Evolutionary conservation across 306 rosid species (phyloP), one percentile per base, ranked within the genome.

Genomic region (Rubus parviflorus): DNA sequence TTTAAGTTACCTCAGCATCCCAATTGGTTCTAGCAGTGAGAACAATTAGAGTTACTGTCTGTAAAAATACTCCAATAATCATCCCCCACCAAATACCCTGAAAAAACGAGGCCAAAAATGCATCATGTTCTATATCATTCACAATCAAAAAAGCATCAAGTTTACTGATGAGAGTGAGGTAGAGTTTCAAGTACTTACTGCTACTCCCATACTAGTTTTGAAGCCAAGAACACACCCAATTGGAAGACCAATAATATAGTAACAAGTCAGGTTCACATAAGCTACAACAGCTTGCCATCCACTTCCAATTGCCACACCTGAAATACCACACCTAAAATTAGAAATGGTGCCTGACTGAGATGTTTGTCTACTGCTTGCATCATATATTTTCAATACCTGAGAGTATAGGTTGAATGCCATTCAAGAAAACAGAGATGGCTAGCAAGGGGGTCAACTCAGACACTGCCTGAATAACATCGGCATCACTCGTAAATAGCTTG

Each of bases 41-140:
- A 71, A 91, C 54, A 57, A 89, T 80, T 35, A 87, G 90, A 70
- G 88, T 68, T 4, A 47, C 0, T 81, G 97, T 91, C 76, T 91
- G 97, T 75, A 87, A n/a, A 74, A 87, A 68, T 79, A 91, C 94
- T 76, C 92, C 97, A 80, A 87, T 74, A 73, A 91, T 81, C 94
- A 89, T 86, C 3, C 92, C 93, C 96, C 96, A 90, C 92, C 92
- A 89, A 15, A 89, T 91, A 6, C 92, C 97, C 93, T 88, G 75
- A 47, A 70, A 72, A 4, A 15, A 2, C 38, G 8, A 47, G 16
- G 40, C 7, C 5, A 46, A 46, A 38, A 75, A 19, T 30, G 41
- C 64, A 64, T 73, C 57, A 4, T 4, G 23, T 75, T 62, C 48
- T 4, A 5, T 48, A 2, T n/a, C 51, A 63, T 20, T 7, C 4